Evolutionary conservation across 2,329 filamentous ascomycete species (phyloP).

Genomic region (Paracorniculantispora psalliotae): DNA sequence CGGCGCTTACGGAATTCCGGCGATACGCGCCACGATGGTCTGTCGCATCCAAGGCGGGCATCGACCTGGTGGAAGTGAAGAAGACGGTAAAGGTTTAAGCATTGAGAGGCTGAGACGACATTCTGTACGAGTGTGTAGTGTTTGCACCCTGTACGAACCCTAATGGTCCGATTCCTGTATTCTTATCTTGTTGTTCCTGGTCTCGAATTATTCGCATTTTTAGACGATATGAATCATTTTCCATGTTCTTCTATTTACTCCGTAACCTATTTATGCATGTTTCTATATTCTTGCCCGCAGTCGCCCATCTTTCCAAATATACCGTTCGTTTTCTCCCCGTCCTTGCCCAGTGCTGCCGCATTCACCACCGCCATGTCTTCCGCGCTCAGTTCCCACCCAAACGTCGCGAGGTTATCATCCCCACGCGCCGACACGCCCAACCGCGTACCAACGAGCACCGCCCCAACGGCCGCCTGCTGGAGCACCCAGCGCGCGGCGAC

Average conservation of each 20-base stretch:
- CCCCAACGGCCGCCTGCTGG: constrained; percentile 42
- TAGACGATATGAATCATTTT: background rate
- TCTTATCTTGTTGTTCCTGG: background rate
- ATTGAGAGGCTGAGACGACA: background rate
- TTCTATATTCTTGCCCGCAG: constrained; percentile 22
- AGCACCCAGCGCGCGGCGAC: constrained; percentile 46
- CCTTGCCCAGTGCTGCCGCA: constrained; percentile 16
- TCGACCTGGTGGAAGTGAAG: constrained; percentile 77
- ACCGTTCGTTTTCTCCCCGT: constrained; percentile 18
- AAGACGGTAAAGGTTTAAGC: constrained; percentile 59
- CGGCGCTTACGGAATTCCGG: constrained; percentile 74
- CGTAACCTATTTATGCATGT: background rate
- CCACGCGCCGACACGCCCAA: constrained; percentile 22
- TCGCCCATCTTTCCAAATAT: constrained; percentile 29
- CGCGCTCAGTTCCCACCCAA: constrained; percentile 18
- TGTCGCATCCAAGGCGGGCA: constrained; percentile 66
- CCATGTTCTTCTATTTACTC: background rate
- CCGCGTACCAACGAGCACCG: constrained; percentile 43
- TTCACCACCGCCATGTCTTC: constrained; percentile 23
- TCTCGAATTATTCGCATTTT: background rate
- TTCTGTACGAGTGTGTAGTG: background rate
- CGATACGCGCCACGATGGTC: constrained; percentile 78
- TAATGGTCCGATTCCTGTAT: constrained; percentile 2
- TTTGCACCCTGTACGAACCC: background rate
- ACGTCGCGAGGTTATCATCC: constrained; percentile 20